Base-by-base conservation (phyloP, 2,329 filamentous ascomycete species). In the Dactylonectria estremocensis region DNA sequence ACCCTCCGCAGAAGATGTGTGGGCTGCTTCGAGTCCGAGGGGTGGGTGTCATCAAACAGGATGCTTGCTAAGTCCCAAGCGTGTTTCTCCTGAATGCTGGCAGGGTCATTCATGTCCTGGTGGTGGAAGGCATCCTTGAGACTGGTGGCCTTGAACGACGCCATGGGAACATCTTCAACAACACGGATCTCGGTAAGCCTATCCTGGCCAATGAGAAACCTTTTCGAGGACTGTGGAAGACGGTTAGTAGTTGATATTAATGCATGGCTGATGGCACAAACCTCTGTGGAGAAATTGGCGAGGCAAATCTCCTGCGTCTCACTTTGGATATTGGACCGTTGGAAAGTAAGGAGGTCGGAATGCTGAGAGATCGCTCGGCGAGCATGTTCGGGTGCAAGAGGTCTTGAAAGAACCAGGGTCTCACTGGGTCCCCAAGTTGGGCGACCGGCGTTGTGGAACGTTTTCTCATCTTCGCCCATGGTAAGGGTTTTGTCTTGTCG, bases 51-150 rank as follows among this genome's bases (percentile, higher is more conserved):
- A 71, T 97, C 95, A 76, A 97, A 99, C 3, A 99, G 87, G 43
- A 98, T 91, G 64, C 93, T 93, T 1, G 94, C 92, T 40, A 99
- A 85, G 68, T 94, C 89, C 96, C 97, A 99, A 1, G 96, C 90
- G 14, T 90, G 85, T 75, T 90, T 89, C 80, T 97, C 94, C 64
- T 94, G 89, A 20, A 83, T 80, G 61, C 80, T 84, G 22, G 84
- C 85, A 16, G 83, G 81, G 70, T 83, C 80, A 20, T 78, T 82
- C 72, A 79, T 76, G 45, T 82, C 81, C 52, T 81, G 81, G 46
- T 80, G 80, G 67, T 81, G 84, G 69, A 82, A 85, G 18, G 83
- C 68, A 45, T 80, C 76, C 72, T 77, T 79, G 11, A 85, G 74
- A 9, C 73, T 80, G 1, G 71, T 65, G 2, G 77, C 70, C 67